phyloP scores from a whole-genome alignment of 1,284 basidiomycete species.

The Malassezia furfur region DNA sequence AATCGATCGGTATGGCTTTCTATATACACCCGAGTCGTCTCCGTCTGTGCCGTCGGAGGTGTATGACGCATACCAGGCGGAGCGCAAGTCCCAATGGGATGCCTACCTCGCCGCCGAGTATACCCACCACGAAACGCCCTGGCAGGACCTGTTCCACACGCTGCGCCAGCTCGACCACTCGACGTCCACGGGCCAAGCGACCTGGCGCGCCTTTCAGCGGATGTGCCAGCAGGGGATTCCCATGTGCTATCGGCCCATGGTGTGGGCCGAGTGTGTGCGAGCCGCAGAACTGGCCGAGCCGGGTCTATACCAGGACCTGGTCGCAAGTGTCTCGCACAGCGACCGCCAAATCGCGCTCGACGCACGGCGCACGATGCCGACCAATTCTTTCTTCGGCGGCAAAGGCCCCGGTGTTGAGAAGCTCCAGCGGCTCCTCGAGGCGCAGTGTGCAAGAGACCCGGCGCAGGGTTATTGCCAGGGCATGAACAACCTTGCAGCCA shows the following conservation, averaged over 20 bases:
- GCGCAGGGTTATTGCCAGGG: slow-evolving; percentile 52
- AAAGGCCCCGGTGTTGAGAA: slow-evolving; percentile 88
- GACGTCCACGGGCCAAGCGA: slow-evolving; percentile 71
- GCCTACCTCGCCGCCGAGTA: slow-evolving; percentile 59
- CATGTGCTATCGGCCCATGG: slow-evolving; percentile 70
- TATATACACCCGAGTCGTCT: slow-evolving; percentile 55
- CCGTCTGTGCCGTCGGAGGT: slow-evolving; percentile 54
- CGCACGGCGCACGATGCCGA: slow-evolving; percentile 65
- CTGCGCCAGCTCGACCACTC: slow-evolving; percentile 54
- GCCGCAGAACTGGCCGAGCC: slow-evolving; percentile 84
- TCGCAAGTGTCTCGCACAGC: slow-evolving; percentile 52
- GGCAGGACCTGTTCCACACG: slow-evolving; percentile 49
- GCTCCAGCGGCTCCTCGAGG: slow-evolving; percentile 73
- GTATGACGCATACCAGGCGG: slow-evolving; percentile 70
- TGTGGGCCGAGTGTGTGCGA: slow-evolving; percentile 82
- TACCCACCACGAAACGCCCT: slow-evolving; percentile 28
- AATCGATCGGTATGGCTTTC: slow-evolving; percentile 67
- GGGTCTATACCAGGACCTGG: slow-evolving; percentile 75
- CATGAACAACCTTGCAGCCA: slow-evolving; percentile 90
- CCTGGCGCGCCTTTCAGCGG: slow-evolving; percentile 67
- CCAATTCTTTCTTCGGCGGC: slow-evolving; percentile 92
- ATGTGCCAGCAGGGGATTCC: slow-evolving; percentile 78
- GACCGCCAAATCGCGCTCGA: slow-evolving; percentile 87
- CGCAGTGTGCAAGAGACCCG: slow-evolving; percentile 67
- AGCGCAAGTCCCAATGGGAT: slow-evolving; percentile 75